Conservation (phyloP, 345 rosid species). For the Dipteronia sinensis region DNA sequence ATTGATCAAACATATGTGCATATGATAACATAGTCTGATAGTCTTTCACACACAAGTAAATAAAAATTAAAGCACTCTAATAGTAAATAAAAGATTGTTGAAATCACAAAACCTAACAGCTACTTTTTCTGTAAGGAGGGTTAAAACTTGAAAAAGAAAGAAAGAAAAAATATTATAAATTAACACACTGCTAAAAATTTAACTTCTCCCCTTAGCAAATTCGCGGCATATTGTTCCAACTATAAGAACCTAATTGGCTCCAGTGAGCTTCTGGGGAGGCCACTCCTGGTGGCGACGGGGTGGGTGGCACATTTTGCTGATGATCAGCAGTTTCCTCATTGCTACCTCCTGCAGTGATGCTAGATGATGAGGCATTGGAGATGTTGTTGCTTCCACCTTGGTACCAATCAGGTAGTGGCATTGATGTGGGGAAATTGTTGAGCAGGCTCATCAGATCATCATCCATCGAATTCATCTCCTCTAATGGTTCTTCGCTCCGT, state of each 20-base stretch:
- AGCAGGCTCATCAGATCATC: conserved; percentile 71
- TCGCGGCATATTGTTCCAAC: conserved; percentile 69
- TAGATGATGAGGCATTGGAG: conserved; percentile 24
- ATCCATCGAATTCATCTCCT: conserved; percentile 51
- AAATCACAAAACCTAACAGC: not conserved
- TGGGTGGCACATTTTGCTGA: conserved; percentile 21
- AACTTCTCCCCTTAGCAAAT: conserved; percentile 38
- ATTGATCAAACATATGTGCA: not conserved
- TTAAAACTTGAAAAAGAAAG: not conserved
- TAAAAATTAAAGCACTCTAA: not conserved
- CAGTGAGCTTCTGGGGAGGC: conserved; percentile 32
- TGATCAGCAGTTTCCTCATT: conserved; percentile 9
- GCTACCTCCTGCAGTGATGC: conserved; percentile 18
- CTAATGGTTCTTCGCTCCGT: conserved; percentile 33
- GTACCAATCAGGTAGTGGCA: conserved; percentile 74
- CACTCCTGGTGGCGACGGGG: conserved; percentile 12
- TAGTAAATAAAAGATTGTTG: not conserved
- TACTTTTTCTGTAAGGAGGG: not conserved
- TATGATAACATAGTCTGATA: not conserved
- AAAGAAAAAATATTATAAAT: not conserved
- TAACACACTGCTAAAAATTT: conserved; percentile 11
- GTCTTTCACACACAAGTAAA: conserved; percentile 1
- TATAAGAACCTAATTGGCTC: conserved; percentile 33
- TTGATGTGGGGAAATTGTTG: conserved; percentile 59
- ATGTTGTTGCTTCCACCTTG: conserved; percentile 20